Evolutionary conservation across 208 protist genomes (phyloP).

Genomic region (Trypanosoma lewisi): DNA sequence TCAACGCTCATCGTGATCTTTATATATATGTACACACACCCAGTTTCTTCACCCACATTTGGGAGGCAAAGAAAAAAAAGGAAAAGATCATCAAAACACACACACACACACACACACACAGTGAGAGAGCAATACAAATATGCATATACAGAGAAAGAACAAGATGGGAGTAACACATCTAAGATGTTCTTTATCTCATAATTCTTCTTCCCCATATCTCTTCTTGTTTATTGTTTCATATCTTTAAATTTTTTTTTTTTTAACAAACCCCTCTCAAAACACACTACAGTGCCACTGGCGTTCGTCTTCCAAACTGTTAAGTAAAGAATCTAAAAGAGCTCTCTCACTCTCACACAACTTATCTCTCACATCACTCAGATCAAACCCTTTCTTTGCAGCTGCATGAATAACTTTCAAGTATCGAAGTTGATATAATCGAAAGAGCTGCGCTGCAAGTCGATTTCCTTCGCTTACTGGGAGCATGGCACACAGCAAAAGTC

Average conservation of each 20-base stretch:
- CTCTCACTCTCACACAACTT: slow-evolving; percentile 70
- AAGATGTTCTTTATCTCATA: too few relatives aligned
- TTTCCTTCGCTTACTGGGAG: slow-evolving; percentile 57
- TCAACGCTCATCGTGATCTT: slow-evolving; percentile 6
- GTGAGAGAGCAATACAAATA: too few relatives aligned
- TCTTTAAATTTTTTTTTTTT: slow-evolving; percentile 9
- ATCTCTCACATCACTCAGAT: slow-evolving; percentile 65
- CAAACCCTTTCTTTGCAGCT: slow-evolving; percentile 66
- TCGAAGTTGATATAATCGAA: slow-evolving; percentile 70
- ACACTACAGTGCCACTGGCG: slow-evolving; percentile 35
- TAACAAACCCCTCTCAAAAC: slow-evolving; percentile 6
- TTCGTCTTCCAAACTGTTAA: slow-evolving; percentile 45
- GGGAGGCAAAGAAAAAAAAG: background rate
- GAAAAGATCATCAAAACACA: background rate
- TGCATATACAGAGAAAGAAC: too few relatives aligned
- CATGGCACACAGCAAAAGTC: slow-evolving; percentile 49
- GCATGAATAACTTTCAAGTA: slow-evolving; percentile 71
- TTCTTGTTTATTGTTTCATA: background rate
- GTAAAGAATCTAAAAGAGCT: slow-evolving; percentile 48
- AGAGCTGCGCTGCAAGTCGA: slow-evolving; percentile 69
- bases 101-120: background rate
- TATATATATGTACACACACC: background rate
- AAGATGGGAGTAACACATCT: too few relatives aligned
- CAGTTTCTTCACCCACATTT: background rate
- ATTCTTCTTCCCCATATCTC: background rate